Conservation (phyloP, 169 alveolate species). For the Haemoproteus tartakovskyi region DNA sequence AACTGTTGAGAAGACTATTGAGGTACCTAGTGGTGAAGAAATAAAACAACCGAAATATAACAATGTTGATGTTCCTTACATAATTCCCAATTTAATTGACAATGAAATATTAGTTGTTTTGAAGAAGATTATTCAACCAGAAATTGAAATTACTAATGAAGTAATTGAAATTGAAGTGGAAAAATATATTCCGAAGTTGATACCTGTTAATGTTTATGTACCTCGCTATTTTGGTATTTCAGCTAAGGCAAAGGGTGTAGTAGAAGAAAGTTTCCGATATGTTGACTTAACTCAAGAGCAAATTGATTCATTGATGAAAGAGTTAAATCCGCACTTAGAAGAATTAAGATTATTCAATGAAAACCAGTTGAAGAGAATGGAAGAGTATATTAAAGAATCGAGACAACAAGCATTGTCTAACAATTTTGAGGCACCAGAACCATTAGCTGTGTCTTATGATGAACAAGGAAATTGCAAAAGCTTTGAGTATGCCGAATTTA, state of each 20-base stretch:
- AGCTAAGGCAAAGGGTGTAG: constrained; percentile 17
- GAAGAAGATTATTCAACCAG: constrained; percentile 35
- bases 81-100: constrained; percentile 35
- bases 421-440: constrained; percentile 22
- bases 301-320: constrained; percentile 18
- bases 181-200: constrained; percentile 33
- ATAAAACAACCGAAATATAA: constrained; percentile 7
- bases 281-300: constrained; percentile 19
- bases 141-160: constrained; percentile 31
- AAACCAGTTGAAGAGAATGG: constrained; percentile 9
- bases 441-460: constrained; percentile 17
- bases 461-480: neutral
- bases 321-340: constrained; percentile 33
- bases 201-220: constrained; percentile 50
- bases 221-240: constrained; percentile 48
- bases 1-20: neutral
- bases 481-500: constrained; percentile 12
- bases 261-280: neutral
- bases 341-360: constrained; percentile 37
- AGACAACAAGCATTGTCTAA: constrained; percentile 10
- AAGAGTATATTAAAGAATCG: constrained; percentile 11
- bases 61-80: constrained; percentile 9
- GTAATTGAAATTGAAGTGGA: constrained; percentile 41
- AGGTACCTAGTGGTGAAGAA: constrained; percentile 33
- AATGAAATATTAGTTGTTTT: constrained; percentile 23